Percentiles rank a stretch among this genome's conserved stretches.
Evolutionary conservation across 345 rosid genomes (phyloP).

Genomic region (Citrus medica): DNA sequence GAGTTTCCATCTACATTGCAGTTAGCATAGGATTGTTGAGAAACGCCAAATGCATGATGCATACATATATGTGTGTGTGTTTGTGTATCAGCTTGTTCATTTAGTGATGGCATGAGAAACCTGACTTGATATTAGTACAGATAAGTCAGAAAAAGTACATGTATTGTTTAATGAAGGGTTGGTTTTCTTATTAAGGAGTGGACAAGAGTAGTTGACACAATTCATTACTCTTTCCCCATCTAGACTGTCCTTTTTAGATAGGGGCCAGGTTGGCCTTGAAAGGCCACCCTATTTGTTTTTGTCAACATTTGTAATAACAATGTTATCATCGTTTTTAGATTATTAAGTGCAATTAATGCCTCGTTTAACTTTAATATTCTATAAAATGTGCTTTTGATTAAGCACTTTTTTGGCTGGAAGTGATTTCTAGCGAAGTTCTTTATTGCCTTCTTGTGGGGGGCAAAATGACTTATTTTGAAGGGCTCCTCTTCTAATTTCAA

Average conservation of each 20-base stretch:
- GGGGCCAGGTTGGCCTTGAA: slow-evolving; percentile 10
- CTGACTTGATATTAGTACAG: slow-evolving; percentile 2
- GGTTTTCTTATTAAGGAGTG: slow-evolving; percentile 21
- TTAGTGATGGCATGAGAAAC: neutral
- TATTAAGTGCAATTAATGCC: neutral
- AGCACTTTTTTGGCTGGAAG: slow-evolving; percentile 3
- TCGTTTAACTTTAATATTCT: neutral
- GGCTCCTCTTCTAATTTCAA: neutral
- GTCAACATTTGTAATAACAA: neutral
- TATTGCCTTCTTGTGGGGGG: slow-evolving; percentile 6
- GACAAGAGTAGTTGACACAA: slow-evolving; percentile 29
- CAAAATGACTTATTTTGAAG: neutral
- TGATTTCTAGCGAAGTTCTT: neutral
- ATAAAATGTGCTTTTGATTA: neutral
- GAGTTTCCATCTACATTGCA: neutral
- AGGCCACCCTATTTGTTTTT: neutral
- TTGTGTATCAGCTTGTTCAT: neutral
- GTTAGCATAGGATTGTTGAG: neutral
- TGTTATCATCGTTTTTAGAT: neutral
- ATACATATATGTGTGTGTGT: too few species aligned
- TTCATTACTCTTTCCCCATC: slow-evolving; percentile 19
- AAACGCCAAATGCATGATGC: neutral
- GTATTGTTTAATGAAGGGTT: slow-evolving; percentile 28
- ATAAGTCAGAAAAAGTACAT: slow-evolving; percentile 13
- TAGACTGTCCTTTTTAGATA: neutral